A percentile compares a stretch with the other conserved stretches of the same genome.
Conservation (phyloP, 2,329 filamentous ascomycete genomes). For the Diaporthe citriasiana region DNA sequence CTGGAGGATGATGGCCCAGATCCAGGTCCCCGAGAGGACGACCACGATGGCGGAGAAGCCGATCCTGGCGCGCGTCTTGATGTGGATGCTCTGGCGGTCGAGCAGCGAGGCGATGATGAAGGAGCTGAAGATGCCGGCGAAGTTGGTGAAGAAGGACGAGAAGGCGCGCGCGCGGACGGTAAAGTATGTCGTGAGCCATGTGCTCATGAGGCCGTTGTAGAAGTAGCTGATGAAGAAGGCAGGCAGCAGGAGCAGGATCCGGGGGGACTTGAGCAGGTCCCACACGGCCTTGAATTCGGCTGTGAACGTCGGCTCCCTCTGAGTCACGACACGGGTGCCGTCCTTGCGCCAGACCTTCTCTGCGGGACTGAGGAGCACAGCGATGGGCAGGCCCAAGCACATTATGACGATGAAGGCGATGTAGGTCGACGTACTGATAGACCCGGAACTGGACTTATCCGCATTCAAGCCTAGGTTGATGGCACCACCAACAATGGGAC, state of each 20-base stretch:
- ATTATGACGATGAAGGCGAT: conserved; percentile 53
- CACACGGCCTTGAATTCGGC: conserved; percentile 51
- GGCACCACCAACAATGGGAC: conserved; percentile 43
- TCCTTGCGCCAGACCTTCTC: conserved; percentile 52
- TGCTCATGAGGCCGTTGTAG: conserved; percentile 50
- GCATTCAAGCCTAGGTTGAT: conserved; percentile 45
- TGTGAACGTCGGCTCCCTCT: conserved; percentile 47
- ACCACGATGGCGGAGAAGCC: conserved; percentile 48
- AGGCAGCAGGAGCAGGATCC: conserved; percentile 51
- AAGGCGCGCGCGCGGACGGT: conserved; percentile 52
- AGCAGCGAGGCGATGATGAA: conserved; percentile 50
- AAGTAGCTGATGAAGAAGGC: conserved; percentile 54
- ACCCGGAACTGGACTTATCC: conserved; percentile 38
- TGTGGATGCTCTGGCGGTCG: conserved; percentile 49
- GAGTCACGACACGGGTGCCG: conserved; percentile 48
- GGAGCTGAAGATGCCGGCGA: conserved; percentile 48
- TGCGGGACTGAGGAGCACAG: conserved; percentile 50
- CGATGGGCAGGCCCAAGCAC: conserved; percentile 51
- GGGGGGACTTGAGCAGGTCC: conserved; percentile 45
- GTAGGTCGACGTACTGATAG: conserved; percentile 39
- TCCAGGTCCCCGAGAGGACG: conserved; percentile 50
- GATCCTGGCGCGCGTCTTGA: conserved; percentile 48
- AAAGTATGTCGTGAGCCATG: conserved; percentile 52
- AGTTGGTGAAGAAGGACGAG: conserved; percentile 53
- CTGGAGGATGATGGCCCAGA: conserved; percentile 51